Conservation (phyloP, 305 asterid genomes). For the Fraxinus albicans region DNA sequence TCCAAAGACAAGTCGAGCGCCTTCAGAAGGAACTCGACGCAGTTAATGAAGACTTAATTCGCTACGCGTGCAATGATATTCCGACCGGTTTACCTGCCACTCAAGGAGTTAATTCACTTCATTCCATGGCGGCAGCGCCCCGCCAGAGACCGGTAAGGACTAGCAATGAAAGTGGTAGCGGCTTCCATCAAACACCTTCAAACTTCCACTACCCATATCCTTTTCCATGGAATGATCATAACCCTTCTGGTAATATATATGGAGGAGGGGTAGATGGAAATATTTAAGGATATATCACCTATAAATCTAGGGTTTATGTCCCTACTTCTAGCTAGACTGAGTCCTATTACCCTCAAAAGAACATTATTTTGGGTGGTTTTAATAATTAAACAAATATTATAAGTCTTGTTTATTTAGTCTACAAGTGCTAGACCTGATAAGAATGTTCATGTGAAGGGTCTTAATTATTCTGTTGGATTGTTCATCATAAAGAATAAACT, state of each 20-base stretch:
- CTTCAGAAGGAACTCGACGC: constrained; percentile 82
- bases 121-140: constrained; percentile 27
- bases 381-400: not conserved
- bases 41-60: constrained; percentile 60
- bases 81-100: constrained; percentile 27
- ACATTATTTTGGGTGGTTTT: not conserved
- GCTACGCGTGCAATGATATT: constrained; percentile 43
- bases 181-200: constrained; percentile 45
- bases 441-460: not conserved
- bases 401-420: constrained; percentile 1
- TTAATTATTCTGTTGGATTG: not conserved
- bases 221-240: constrained; percentile 50
- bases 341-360: not conserved
- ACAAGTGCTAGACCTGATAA: not conserved
- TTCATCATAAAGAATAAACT: not conserved
- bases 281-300: constrained; percentile 23
- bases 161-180: constrained; percentile 26
- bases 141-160: constrained; percentile 20
- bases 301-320: constrained; percentile 44
- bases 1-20: constrained; percentile 73
- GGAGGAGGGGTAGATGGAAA: constrained; percentile 48
- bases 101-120: constrained; percentile 8
- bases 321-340: constrained; percentile 33
- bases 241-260: constrained; percentile 26
- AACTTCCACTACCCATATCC: constrained; percentile 35